Evolutionary conservation across 495 filamentous ascomycete genomes (phyloP).

Genomic region (Aspergillus mulundensis): DNA sequence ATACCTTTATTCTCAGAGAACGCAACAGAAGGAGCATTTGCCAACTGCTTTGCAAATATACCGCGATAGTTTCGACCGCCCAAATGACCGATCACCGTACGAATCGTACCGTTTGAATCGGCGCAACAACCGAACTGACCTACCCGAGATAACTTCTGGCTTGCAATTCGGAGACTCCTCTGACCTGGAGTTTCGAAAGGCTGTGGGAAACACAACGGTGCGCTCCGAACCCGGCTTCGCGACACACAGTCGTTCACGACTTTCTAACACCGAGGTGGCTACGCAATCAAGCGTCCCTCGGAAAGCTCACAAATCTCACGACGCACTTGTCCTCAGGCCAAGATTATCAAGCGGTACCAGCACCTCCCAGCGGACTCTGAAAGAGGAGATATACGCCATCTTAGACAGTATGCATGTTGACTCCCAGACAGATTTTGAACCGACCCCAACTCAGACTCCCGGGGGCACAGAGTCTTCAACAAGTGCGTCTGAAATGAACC

Average conservation of each 20-base stretch:
- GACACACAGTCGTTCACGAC: background rate
- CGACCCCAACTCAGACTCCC: background rate
- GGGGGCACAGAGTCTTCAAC: background rate
- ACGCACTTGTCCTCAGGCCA: background rate
- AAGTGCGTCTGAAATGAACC: background rate
- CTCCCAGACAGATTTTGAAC: background rate
- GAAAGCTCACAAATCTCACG: background rate
- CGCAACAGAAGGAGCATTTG: background rate
- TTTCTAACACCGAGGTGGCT: background rate
- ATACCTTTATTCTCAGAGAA: background rate
- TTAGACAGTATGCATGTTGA: constrained; percentile 2
- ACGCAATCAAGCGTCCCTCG: background rate
- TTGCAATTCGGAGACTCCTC: constrained; percentile 2
- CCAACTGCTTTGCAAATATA: constrained; percentile 16
- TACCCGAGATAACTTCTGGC: constrained; percentile 8
- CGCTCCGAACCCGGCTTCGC: constrained; percentile 4
- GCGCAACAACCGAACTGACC: constrained; percentile 7
- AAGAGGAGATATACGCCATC: constrained; percentile 11
- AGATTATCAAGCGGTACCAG: background rate
- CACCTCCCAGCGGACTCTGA: background rate
- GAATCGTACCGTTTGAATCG: constrained; percentile 10
- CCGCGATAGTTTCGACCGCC: constrained; percentile 17
- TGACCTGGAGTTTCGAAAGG: background rate
- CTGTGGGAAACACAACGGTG: constrained; percentile 1
- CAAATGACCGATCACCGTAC: constrained; percentile 20